A percentile compares a stretch with the other conserved stretches of the same genome.
Evolutionary conservation across 306 rosid genomes (phyloP).

Genomic region (Acacia crassicarpa): DNA sequence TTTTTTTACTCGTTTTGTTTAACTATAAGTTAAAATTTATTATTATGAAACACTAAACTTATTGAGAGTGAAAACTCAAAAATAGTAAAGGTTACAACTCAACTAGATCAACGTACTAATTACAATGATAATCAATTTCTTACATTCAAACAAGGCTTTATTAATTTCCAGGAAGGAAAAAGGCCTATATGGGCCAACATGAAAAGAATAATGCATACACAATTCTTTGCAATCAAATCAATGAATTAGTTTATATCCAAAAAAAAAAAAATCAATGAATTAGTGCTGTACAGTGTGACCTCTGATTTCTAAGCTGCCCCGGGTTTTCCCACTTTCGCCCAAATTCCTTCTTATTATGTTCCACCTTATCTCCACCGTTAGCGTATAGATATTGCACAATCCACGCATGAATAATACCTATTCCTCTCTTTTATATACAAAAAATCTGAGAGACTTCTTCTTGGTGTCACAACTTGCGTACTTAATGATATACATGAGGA

Average conservation of each 20-base stretch:
- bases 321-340: slow-evolving; percentile 6
- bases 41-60: too few species aligned
- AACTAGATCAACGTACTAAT: not conserved
- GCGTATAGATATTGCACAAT: not conserved
- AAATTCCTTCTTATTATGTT: slow-evolving; percentile 11
- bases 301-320: not conserved
- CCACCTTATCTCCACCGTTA: not conserved
- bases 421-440: not conserved
- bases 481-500: slow-evolving; percentile 82
- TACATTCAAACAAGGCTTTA: not conserved
- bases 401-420: not conserved
- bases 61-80: not conserved
- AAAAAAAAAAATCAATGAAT: slow-evolving; percentile 7
- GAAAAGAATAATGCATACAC: not conserved
- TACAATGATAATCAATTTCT: not conserved
- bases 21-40: too few species aligned
- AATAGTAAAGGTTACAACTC: not conserved
- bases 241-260: slow-evolving; percentile 15
- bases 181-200: not conserved
- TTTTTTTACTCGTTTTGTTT: too few species aligned
- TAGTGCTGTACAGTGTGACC: slow-evolving; percentile 26
- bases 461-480: not conserved
- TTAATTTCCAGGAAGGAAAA: not conserved
- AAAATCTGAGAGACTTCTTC: not conserved
- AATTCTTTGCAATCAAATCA: slow-evolving; percentile 26